Evolutionary conservation across 345 rosid genomes (phyloP).

Genomic region (Eucalyptus virginea): DNA sequence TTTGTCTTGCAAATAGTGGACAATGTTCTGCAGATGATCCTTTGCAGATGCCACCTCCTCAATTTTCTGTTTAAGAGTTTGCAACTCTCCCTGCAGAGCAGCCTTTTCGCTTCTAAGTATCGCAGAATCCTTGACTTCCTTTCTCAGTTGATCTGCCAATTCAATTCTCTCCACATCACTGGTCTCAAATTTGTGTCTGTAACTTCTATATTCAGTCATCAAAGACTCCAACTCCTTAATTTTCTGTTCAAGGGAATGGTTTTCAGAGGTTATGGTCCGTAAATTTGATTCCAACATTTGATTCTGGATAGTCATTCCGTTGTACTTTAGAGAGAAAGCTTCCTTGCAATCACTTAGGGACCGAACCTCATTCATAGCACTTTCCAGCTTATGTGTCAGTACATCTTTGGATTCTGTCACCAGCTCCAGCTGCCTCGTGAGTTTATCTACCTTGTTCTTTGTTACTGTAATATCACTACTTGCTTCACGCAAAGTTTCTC

Average conservation of each 20-base stretch:
- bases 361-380: constrained; percentile 49
- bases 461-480: constrained; percentile 25
- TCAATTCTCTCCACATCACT: constrained; percentile 50
- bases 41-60: constrained; percentile 33
- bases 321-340: constrained; percentile 42
- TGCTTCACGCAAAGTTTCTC: constrained; percentile 56
- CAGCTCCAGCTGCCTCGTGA: constrained; percentile 53
- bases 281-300: constrained; percentile 42
- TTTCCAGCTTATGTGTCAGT: constrained; percentile 52
- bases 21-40: constrained; percentile 31
- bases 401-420: constrained; percentile 49
- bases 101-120: constrained; percentile 33
- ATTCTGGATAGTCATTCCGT: constrained; percentile 38
- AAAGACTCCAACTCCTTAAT: constrained; percentile 59
- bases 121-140: constrained; percentile 36
- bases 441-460: constrained; percentile 38
- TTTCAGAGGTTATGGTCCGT: constrained; percentile 40
- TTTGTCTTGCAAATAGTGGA: constrained; percentile 23
- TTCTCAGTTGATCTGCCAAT: constrained; percentile 28
- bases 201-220: constrained; percentile 34
- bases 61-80: constrained; percentile 23
- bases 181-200: constrained; percentile 43
- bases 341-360: constrained; percentile 48
- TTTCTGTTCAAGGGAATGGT: constrained; percentile 49
- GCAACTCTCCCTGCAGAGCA: constrained; percentile 43